These are phyloP conservation scores for Sechiopsis laciniata DNA, from an alignment of 306 rosid species.

Conservation along the genomic window DNA sequence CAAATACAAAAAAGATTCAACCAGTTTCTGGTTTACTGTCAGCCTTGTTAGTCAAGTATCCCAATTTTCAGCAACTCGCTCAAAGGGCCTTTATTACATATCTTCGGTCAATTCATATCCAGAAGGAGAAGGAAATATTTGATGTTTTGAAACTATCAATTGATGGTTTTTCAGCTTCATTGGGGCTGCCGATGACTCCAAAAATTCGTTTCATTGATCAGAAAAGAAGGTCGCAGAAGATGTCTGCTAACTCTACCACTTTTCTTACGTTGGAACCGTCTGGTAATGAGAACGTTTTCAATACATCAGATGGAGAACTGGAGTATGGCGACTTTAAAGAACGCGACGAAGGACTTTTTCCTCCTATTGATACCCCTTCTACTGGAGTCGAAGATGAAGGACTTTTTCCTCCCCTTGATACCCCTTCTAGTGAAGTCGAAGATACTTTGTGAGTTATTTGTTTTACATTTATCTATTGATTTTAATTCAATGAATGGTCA, in stretches of 20 bases:
- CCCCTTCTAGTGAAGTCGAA: too few relatives aligned
- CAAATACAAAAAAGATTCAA: constrained; percentile 53
- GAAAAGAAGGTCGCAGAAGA: constrained; percentile 43
- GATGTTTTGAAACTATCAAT: constrained; percentile 67
- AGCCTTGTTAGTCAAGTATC: constrained; percentile 68
- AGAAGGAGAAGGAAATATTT: constrained; percentile 80
- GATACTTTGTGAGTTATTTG: constrained; percentile 38
- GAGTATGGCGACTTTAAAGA: constrained; percentile 35
- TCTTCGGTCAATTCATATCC: constrained; percentile 59
- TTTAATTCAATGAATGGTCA: background rate
- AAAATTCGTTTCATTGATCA: constrained; percentile 59
- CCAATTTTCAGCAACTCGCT: constrained; percentile 60
- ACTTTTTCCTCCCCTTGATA: too few relatives aligned
- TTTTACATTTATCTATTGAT: background rate
- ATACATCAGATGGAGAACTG: constrained; percentile 38
- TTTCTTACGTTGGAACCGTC: constrained; percentile 38
- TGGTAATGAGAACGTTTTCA: constrained; percentile 29
- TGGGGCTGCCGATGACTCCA: constrained; percentile 85
- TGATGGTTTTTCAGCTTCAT: constrained; percentile 65
- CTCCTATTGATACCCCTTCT: constrained; percentile 27
- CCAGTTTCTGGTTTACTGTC: constrained; percentile 67
- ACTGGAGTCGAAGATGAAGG: constrained; percentile 31
- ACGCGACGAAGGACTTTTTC: constrained; percentile 43
- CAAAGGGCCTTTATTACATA: constrained; percentile 74
- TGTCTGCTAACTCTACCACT: constrained; percentile 24